Conservation (phyloP, 352 stramenopile species). For the Thraustochytrium sp. region DNA sequence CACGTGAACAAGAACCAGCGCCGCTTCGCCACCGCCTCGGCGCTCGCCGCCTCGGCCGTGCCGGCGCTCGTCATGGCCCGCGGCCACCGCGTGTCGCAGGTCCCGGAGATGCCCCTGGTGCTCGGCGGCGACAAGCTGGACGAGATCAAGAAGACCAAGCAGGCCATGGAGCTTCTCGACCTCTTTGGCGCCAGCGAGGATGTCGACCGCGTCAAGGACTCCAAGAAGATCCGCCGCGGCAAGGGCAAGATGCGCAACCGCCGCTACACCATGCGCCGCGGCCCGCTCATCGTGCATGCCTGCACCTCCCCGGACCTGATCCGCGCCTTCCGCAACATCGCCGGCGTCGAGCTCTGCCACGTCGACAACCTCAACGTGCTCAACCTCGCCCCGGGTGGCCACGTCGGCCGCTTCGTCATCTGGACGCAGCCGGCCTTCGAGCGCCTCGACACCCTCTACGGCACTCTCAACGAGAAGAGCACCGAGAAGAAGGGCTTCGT, state of each 20-base stretch:
- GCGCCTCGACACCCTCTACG: slow-evolving; percentile 91
- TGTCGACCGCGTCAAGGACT: slow-evolving; percentile 94
- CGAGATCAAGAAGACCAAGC: slow-evolving; percentile 85
- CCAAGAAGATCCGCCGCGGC: slow-evolving; percentile 92
- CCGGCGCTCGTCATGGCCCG: slow-evolving; percentile 94
- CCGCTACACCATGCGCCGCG: slow-evolving; percentile 87
- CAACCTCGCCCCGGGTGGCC: slow-evolving; percentile 92
- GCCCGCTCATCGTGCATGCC: slow-evolving; percentile 92
- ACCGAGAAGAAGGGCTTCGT: slow-evolving; percentile 81
- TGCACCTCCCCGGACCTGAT: slow-evolving; percentile 64
- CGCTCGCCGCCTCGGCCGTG: slow-evolving; percentile 90
- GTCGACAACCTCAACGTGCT: slow-evolving; percentile 97
- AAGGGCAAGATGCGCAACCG: slow-evolving; percentile 98
- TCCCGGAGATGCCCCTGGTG: slow-evolving; percentile 96
- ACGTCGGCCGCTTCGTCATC: slow-evolving; percentile 97
- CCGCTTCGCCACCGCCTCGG: slow-evolving; percentile 92
- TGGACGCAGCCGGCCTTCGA: slow-evolving; percentile 97
- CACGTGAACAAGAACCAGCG: slow-evolving; percentile 98
- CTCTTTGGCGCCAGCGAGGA: slow-evolving; percentile 88
- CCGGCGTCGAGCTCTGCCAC: slow-evolving; percentile 91
- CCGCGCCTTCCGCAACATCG: slow-evolving; percentile 90
- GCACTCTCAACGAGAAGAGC: slow-evolving; percentile 81
- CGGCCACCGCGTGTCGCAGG: slow-evolving; percentile 92
- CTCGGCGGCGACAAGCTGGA: slow-evolving; percentile 75
- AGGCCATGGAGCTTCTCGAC: slow-evolving; percentile 87